Conservation (phyloP, 495 filamentous ascomycete genomes). For the Penicillium herquei region DNA sequence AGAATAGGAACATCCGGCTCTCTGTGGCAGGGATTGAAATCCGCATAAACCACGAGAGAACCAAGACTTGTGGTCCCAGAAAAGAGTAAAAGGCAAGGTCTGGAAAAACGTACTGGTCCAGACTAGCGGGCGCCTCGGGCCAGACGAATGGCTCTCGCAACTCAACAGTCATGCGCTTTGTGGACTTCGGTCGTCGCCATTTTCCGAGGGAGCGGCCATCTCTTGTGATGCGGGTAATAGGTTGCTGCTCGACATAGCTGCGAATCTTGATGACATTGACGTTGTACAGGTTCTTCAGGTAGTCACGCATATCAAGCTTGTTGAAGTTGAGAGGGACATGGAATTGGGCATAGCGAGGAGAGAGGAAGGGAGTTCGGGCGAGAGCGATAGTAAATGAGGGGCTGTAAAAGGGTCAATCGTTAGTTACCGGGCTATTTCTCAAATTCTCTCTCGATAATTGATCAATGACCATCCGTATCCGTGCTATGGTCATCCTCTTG, state of each 20-base stretch:
- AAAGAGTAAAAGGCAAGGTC: no score
- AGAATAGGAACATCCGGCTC: background rate
- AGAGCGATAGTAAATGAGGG: conserved; percentile 77
- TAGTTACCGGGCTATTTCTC: background rate
- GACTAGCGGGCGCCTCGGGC: conserved; percentile 61
- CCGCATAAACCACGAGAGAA: background rate
- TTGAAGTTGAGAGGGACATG: conserved; percentile 81
- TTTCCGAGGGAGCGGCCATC: conserved; percentile 41
- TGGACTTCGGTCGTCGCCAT: conserved; percentile 57
- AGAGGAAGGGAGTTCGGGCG: conserved; percentile 66
- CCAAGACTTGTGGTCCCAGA: background rate
- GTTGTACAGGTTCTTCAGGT: conserved; percentile 73
- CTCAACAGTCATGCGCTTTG: conserved; percentile 91
- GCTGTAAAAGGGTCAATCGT: conserved; percentile 40
- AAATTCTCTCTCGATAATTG: background rate
- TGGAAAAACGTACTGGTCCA: conserved; percentile 49
- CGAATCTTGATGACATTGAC: conserved; percentile 67
- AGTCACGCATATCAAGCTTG: conserved; percentile 90
- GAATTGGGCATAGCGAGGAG: conserved; percentile 78
- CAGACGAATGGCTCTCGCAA: conserved; percentile 80
- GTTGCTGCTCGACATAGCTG: conserved; percentile 72
- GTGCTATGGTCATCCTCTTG: background rate
- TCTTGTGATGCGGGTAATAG: conserved; percentile 43
- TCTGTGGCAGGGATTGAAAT: background rate
- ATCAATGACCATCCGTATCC: background rate